phyloP scores from a whole-genome alignment of 345 rosid genomes.

The Dipteronia dyeriana region DNA sequence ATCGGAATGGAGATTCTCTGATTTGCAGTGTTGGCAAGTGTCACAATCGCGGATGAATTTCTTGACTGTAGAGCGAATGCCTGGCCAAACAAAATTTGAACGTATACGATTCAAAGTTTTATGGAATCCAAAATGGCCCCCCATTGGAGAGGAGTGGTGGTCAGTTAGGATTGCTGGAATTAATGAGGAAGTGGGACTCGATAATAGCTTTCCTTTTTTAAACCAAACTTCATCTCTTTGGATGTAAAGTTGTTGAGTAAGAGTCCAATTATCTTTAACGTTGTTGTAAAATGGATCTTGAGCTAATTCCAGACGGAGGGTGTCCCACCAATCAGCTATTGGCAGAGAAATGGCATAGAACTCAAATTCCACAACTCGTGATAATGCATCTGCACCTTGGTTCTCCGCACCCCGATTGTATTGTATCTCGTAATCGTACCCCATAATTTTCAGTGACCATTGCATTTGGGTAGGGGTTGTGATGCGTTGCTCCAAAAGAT shows the following conservation, averaged over 20 bases:
- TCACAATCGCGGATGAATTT: no score
- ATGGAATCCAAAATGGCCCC: neutral
- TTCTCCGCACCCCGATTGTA: neutral
- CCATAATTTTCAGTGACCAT: neutral
- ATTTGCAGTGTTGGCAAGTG: no score
- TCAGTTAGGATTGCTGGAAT: neutral
- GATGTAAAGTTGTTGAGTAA: neutral
- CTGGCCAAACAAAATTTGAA: neutral
- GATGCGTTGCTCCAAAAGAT: neutral
- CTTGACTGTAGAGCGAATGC: no score
- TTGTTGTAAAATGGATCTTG: no score
- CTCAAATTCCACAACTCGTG: neutral
- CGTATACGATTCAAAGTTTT: neutral
- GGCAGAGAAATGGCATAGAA: neutral
- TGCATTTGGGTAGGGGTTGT: neutral
- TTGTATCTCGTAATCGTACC: neutral
- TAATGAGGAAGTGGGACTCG: neutral
- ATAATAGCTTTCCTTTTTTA: no score
- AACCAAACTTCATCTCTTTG: neutral
- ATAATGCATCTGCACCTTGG: neutral
- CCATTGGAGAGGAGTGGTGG: neutral
- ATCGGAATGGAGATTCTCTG: no score
- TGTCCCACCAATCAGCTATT: neutral
- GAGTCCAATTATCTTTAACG: no score
- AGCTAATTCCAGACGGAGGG: neutral